Base-by-base conservation (phyloP, 805 yeast species). In the Wickerhamomyces bisporus region DNA sequence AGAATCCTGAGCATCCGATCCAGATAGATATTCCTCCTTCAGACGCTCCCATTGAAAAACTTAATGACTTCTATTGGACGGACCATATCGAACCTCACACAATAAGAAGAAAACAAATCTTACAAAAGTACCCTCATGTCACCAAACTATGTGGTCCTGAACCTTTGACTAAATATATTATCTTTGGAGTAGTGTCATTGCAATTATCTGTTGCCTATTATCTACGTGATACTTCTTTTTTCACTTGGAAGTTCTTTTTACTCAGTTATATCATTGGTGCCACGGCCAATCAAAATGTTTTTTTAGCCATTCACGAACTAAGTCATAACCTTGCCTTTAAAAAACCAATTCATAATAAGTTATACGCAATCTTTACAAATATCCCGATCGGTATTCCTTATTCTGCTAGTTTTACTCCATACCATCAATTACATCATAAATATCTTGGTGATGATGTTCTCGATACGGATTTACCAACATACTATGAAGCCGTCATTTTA, bases 301-400 rank as follows among this genome's bases (percentile, higher is more conserved):
- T 87, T 55, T 66, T 88, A 45, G 91, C 94, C 20, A 86, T 88
- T 49, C 97, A 88, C 61, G 97, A 88, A 58, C 67, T 87, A 36
- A 77, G 82, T 26, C 97, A 88, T 61, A 88, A 88, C 57, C 66
- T 88, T 38, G 85, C 85, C 3, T 88, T 88, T 72, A 83, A 76
- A 50, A 77, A 73, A 47, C 94, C 96, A 0, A 30, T 86, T 2
- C 75, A 79, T 58, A 88, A 88, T 62, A 80, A 85, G 57, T 55
- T 87, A 18, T 87, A 81, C 53, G 75, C 93, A 30, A 81, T 87
- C 9, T 65, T 85, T 47, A 73, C 87, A 26, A 88, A 88, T 57
- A 63, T 86, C 27, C 96, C 96, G 1, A 85, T 88, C 36, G 96
- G 96, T 1, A 70, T 88, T 18, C 97, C 96, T 0, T 88, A 86